Evolutionary conservation across 805 yeast species (phyloP).

Genomic region (Teunomyces kruisii): DNA sequence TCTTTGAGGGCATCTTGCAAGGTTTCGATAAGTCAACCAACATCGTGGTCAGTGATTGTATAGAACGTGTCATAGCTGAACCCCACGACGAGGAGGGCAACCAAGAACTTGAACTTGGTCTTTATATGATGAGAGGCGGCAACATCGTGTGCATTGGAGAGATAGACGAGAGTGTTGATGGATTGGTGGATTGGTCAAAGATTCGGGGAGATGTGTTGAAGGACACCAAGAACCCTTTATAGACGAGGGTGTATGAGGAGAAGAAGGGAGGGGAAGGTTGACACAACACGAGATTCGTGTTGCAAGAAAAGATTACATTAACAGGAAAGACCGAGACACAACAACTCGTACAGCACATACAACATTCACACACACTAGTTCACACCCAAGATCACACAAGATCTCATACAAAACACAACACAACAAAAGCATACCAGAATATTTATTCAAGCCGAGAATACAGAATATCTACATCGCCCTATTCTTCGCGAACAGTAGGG

Average conservation of each 20-base stretch:
- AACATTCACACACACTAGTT: too few species aligned
- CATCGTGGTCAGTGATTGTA: slow-evolving; percentile 50
- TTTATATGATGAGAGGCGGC: slow-evolving; percentile 58
- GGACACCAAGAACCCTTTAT: slow-evolving; percentile 42
- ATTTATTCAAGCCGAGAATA: neutral
- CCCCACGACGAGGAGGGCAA: slow-evolving; percentile 38
- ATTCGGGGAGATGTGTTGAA: slow-evolving; percentile 33
- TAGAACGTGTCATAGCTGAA: slow-evolving; percentile 49
- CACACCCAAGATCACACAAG: too few species aligned
- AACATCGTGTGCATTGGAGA: slow-evolving; percentile 56
- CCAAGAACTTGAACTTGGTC: slow-evolving; percentile 46
- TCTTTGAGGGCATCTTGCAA: slow-evolving; percentile 43
- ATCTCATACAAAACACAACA: neutral
- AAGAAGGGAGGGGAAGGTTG: neutral
- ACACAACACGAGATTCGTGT: too few species aligned
- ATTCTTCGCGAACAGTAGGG: slow-evolving; percentile 20
- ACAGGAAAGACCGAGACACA: too few species aligned
- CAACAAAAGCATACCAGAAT: neutral
- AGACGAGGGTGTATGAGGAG: neutral
- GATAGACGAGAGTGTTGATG: slow-evolving; percentile 45
- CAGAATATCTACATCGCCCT: neutral
- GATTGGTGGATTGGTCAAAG: slow-evolving; percentile 41
- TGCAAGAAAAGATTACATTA: too few species aligned
- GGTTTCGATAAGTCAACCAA: slow-evolving; percentile 71
- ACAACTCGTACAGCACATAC: neutral